Evolutionary conservation across 495 filamentous ascomycete species (phyloP), one percentile per base, ranked within the genome.

Genomic region (Talaromyces proteolyticus): DNA sequence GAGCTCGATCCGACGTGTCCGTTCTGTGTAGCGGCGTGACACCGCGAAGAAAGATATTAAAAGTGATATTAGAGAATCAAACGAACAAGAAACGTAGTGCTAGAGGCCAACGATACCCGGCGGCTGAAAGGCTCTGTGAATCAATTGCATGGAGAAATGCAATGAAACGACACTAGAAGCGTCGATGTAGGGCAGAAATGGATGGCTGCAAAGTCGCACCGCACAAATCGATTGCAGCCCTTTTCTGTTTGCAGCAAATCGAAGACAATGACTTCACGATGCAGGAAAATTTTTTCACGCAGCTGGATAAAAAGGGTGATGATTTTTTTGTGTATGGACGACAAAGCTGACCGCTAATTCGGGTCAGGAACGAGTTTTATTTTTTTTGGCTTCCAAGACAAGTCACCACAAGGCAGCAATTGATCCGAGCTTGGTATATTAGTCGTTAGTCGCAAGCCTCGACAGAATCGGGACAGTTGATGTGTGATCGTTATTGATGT

Each of bases 321-420:
- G 23, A 24, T 47, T 24, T 24, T 47, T 29, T 41, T 41, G 47
- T 39, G 29, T 14, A 8, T 34, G 29, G n/a, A n/a, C n/a, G n/a
- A n/a, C n/a, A 36, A 47, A 37, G 4, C 47, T 49, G 47, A 49
- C 47, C 47, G 47, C 47, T 49, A 40, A 49, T 49, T 41, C 47
- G 36, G 47, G 36, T 41, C 47, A 49, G 47, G 47, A 22, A 49
- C 29, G 14, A 49, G 29, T 16, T 34, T 49, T 34, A 10, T 34
- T 34, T 34, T 34, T 34, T 34, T 34, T 34, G 8, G 29, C 29
- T 10, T 14, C 2, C 29, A 34, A 34, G 40, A 49, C 34, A 25
- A 39, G 25, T 39, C 11, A 11, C 16, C 4, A 47, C 47, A 23
- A 39, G 47, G 47, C 47, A 49, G 36, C 22, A 47, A 47, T 49